Conservation (phyloP, 2,329 filamentous ascomycete species). For the Plectosphaerella plurivora region DNA sequence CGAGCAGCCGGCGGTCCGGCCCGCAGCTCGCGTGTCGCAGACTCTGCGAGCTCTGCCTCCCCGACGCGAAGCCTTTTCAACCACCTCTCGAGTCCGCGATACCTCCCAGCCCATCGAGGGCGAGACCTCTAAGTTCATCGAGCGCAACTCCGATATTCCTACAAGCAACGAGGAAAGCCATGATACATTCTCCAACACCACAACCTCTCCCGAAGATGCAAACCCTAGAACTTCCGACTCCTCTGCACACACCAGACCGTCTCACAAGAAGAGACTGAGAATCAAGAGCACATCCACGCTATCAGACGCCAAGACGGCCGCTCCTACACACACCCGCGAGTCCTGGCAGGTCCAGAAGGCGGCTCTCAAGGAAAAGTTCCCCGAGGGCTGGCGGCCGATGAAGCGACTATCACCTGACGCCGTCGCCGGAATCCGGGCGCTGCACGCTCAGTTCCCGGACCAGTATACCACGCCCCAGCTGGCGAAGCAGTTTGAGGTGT, state of each 20-base stretch:
- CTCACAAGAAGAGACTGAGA: conserved; percentile 6
- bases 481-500: conserved; percentile 77
- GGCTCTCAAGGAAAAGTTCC: conserved; percentile 73
- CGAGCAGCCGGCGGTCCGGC: conserved; percentile 2
- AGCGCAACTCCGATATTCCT: too few relatives aligned
- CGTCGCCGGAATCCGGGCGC: conserved; percentile 78
- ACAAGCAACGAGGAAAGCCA: too few relatives aligned
- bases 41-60: not conserved
- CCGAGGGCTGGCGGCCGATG: conserved; percentile 72
- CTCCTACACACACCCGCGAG: conserved; percentile 28
- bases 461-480: conserved; percentile 72
- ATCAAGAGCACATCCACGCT: conserved; percentile 2
- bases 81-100: not conserved
- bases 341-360: conserved; percentile 74
- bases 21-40: not conserved
- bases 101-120: conserved; percentile 15
- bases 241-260: not conserved
- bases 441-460: conserved; percentile 73
- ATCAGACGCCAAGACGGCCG: conserved; percentile 9
- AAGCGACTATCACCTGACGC: conserved; percentile 91
- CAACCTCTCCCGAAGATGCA: not conserved
- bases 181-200: too few relatives aligned
- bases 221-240: conserved; percentile 11
- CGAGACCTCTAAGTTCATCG: conserved; percentile 15
- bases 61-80: not conserved